A percentile compares a stretch with the other conserved stretches of the same genome.
These are phyloP conservation scores for Podospora fimiseda DNA, from an alignment of 495 filamentous ascomycete genomes.

Conservation along the genomic window DNA sequence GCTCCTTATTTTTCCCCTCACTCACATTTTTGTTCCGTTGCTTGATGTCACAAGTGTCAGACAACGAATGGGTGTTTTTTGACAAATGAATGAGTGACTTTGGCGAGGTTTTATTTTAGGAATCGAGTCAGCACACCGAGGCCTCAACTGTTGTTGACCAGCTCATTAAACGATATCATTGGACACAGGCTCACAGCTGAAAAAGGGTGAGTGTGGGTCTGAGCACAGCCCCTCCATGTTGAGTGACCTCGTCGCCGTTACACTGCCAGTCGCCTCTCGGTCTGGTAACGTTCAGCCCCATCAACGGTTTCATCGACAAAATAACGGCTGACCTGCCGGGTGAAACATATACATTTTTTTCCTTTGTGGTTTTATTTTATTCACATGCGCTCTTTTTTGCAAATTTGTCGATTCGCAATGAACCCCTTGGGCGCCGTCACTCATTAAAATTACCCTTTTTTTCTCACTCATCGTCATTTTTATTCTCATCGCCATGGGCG, in stretches of 20 bases:
- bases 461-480: background rate
- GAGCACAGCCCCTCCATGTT: background rate
- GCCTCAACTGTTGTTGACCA: no score
- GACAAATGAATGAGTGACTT: no score
- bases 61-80: no score
- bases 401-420: background rate
- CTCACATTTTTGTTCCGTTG: no score
- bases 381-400: background rate
- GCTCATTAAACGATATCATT: no score
- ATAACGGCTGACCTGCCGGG: background rate
- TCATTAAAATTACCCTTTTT: background rate
- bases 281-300: background rate
- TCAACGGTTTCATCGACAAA: background rate
- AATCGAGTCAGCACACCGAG: no score
- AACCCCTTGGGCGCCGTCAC: background rate
- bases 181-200: no score
- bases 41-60: no score
- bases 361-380: background rate
- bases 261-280: background rate
- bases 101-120: no score
- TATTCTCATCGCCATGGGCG: background rate
- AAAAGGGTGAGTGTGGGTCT: no score
- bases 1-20: no score
- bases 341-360: background rate
- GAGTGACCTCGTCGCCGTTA: background rate